Percentiles rank a stretch among this genome's conserved stretches.
These are phyloP conservation scores for Bipolaris oryzae DNA, from an alignment of 2,329 filamentous ascomycete species.

Conservation along the genomic window DNA sequence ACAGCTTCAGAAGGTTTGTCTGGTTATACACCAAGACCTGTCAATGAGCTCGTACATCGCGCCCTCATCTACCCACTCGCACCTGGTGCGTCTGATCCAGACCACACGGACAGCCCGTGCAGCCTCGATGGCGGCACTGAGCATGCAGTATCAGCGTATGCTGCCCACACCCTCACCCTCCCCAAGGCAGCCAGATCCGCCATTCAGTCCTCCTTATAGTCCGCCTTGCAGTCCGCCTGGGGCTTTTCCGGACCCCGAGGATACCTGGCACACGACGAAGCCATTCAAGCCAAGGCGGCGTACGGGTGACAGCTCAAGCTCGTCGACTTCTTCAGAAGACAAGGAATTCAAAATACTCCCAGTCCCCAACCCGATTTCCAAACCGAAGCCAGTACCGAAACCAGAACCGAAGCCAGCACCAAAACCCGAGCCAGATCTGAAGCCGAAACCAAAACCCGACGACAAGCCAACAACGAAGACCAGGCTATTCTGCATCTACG, in stretches of 20 bases:
- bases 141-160: constrained; percentile 39
- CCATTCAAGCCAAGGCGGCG: constrained; percentile 13
- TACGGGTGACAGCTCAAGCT: constrained; percentile 11
- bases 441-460: constrained; percentile 8
- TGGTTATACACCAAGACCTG: constrained; percentile 39
- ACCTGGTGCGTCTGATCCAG: constrained; percentile 36
- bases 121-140: constrained; percentile 37
- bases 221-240: constrained; percentile 29
- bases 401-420: neutral
- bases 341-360: constrained; percentile 6
- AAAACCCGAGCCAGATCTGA: constrained; percentile 6
- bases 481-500: constrained; percentile 41
- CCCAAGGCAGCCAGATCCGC: constrained; percentile 11
- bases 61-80: constrained; percentile 33
- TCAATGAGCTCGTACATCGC: constrained; percentile 30
- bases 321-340: constrained; percentile 12
- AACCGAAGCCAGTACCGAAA: constrained; percentile 2
- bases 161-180: constrained; percentile 2
- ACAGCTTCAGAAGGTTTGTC: constrained; percentile 36
- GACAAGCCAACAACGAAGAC: constrained; percentile 2
- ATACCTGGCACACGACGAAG: constrained; percentile 10
- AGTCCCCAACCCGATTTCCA: neutral
- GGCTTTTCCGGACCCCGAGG: constrained; percentile 20
- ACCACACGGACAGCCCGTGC: constrained; percentile 35
- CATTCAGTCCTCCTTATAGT: constrained; percentile 18